Base-by-base conservation (phyloP, 805 yeast genomes). In the Spathaspora sp. region DNA sequence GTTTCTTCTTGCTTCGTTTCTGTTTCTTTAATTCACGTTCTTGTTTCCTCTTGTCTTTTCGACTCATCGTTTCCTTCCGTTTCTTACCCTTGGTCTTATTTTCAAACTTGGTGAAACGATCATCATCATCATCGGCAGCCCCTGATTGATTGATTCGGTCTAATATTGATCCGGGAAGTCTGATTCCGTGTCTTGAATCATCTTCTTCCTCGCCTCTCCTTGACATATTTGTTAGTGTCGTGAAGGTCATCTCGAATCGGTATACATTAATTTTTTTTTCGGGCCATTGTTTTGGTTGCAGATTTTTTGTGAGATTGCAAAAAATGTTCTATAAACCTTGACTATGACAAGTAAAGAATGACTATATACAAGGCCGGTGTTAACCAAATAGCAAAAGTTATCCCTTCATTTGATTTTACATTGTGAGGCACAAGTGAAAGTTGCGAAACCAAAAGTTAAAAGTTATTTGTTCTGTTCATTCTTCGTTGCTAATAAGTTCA, bases 151-250 rank as follows among this genome's bases (percentile, higher is more conserved):
- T 60, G 50, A 83, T 70, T 62, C 80, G 81, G 55, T 83, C 86
- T 45, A 83, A 61, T 16, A 82, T 62, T 35, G 66, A 58, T 1
- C 83, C 85, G 1, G 87, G 87, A 19, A 83, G 66, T 52, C 82
- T 72, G 49, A 81, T 82, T n/a, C 73, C 78, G 55, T 78, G 81
- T 20, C 50, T 48, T 20, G 64, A 67, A n/a, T 47, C 49, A 8
- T 49, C 48, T 18, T 49, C 52, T 19, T 44, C 52, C 2, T 46
- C 20, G 12, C 49, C 42, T 19, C 28, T 23, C 26, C 44, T 10
- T 19, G 44, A 42, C 44, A 42, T 42, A 14, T 17, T 35, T 14
- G 40, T n/a, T 35, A 17, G 40, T 35, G 40, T 7, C 3, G 17
- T 35, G 3, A 14, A 35, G 40, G 17, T 35, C 40, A 35, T 35